Percentiles rank a stretch among this genome's conserved stretches.
phyloP scores from a whole-genome alignment of 164 flowering plant species.

The Berberis thunbergii region DNA sequence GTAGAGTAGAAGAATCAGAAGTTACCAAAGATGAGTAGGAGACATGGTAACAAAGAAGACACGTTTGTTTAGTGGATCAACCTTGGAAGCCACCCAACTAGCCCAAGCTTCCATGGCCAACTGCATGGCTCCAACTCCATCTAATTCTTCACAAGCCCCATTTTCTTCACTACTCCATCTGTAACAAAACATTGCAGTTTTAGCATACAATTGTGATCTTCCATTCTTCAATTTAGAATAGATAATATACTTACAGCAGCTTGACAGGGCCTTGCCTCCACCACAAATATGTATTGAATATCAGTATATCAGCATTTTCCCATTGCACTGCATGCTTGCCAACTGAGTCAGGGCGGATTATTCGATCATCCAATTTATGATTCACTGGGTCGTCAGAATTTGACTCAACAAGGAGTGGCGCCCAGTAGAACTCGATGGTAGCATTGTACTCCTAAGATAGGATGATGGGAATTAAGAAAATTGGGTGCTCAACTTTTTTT shows the following conservation, averaged over 20 bases:
- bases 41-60: slow-evolving; percentile 95
- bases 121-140: slow-evolving; percentile 73
- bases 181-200: slow-evolving; percentile 12
- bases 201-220: not conserved
- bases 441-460: too few relatives aligned
- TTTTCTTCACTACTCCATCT: slow-evolving; percentile 75
- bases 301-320: too few relatives aligned
- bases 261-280: slow-evolving; percentile 80
- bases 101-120: slow-evolving; percentile 92
- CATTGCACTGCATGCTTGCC: too few relatives aligned
- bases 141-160: slow-evolving; percentile 70
- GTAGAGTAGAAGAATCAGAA: not conserved
- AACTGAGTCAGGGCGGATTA: too few relatives aligned
- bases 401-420: too few relatives aligned
- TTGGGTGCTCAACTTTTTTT: too few relatives aligned
- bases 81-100: slow-evolving; percentile 61
- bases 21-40: slow-evolving; percentile 83
- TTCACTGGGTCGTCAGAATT: too few relatives aligned
- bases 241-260: slow-evolving; percentile 46
- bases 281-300: too few relatives aligned
- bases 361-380: too few relatives aligned
- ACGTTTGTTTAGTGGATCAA: slow-evolving; percentile 44
- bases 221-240: not conserved
- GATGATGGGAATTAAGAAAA: too few relatives aligned
- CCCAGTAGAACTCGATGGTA: too few relatives aligned